phyloP scores from a whole-genome alignment of 2,329 filamentous ascomycete species.

The Pseudogymnoascus sp. region DNA sequence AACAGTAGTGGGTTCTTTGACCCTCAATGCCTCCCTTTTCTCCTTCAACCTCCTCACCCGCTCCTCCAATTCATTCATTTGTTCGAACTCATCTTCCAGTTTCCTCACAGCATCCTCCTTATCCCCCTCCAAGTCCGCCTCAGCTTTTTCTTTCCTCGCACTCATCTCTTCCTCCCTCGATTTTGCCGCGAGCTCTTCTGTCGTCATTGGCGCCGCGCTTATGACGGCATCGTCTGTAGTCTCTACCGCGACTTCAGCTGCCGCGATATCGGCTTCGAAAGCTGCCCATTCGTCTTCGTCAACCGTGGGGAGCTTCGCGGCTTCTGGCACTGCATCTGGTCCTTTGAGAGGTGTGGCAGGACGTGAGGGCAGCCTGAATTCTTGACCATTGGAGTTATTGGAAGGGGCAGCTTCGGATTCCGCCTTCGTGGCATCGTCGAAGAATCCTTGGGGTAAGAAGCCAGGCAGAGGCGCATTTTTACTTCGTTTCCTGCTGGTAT shows the following conservation, averaged over 20 bases:
- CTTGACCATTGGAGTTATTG: slow-evolving; percentile 37
- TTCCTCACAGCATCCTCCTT: slow-evolving; percentile 68
- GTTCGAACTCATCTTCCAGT: slow-evolving; percentile 70
- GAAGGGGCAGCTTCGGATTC: slow-evolving; percentile 34
- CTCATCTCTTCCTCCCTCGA: slow-evolving; percentile 42
- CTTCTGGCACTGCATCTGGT: slow-evolving; percentile 34
- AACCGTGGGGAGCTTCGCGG: slow-evolving; percentile 32
- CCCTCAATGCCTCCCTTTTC: slow-evolving; percentile 59
- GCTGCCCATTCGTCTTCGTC: slow-evolving; percentile 81
- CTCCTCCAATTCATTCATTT: slow-evolving; percentile 73
- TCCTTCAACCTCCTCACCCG: slow-evolving; percentile 63
- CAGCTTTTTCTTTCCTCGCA: slow-evolving; percentile 41
- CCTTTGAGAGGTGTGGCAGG: slow-evolving; percentile 49
- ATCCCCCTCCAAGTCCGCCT: slow-evolving; percentile 56
- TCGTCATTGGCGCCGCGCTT: slow-evolving; percentile 59
- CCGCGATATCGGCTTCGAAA: slow-evolving; percentile 74
- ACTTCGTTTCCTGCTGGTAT: slow-evolving; percentile 37
- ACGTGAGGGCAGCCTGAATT: slow-evolving; percentile 56
- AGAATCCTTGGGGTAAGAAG: slow-evolving; percentile 29
- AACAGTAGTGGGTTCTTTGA: slow-evolving; percentile 28
- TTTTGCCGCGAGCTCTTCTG: slow-evolving; percentile 53
- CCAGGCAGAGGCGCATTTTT: slow-evolving; percentile 27
- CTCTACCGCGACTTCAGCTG: slow-evolving; percentile 30
- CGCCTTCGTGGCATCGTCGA: slow-evolving; percentile 26
- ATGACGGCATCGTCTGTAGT: slow-evolving; percentile 48